A percentile compares a stretch with the other conserved stretches of the same genome.
phyloP scores from a whole-genome alignment of 192 early-diverging fungal species.

The Coemansia nantahalensis region DNA sequence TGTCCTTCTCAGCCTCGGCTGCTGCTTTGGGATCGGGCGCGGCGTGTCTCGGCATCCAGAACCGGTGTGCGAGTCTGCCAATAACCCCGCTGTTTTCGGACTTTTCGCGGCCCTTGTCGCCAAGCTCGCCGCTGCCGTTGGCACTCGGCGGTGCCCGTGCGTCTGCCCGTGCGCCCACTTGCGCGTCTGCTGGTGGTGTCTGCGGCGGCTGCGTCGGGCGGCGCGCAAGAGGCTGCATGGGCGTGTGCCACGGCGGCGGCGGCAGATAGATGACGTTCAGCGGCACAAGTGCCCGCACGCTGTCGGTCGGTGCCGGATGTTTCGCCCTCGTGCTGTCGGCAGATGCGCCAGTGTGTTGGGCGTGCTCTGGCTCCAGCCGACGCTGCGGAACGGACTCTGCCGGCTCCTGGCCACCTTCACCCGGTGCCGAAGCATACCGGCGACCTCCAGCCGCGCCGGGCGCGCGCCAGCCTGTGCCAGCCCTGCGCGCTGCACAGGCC shows the following conservation, averaged over 20 bases:
- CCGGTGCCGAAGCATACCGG: too few relatives aligned
- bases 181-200: too few relatives aligned
- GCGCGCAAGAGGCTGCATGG: constrained; percentile 6
- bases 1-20: not conserved
- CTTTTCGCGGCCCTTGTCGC: not conserved
- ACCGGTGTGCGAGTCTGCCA: not conserved
- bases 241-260: constrained; percentile 44
- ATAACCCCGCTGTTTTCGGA: not conserved
- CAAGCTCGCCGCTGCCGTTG: not conserved
- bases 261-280: constrained; percentile 44
- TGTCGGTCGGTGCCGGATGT: too few relatives aligned
- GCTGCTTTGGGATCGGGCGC: not conserved
- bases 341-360: constrained; percentile 6
- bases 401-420: constrained; percentile 8
- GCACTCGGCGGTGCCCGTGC: not conserved
- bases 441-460: too few relatives aligned
- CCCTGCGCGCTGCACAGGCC: too few relatives aligned
- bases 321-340: not conserved
- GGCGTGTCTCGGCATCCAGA: not conserved
- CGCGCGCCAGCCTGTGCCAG: too few relatives aligned
- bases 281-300: constrained; percentile 30
- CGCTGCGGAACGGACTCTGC: constrained; percentile 20
- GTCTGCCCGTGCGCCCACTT: too few relatives aligned
- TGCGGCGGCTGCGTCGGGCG: not conserved
- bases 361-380: constrained; percentile 20